Base-by-base conservation (phyloP, 345 rosid genomes). In the Murraya koenigii region DNA sequence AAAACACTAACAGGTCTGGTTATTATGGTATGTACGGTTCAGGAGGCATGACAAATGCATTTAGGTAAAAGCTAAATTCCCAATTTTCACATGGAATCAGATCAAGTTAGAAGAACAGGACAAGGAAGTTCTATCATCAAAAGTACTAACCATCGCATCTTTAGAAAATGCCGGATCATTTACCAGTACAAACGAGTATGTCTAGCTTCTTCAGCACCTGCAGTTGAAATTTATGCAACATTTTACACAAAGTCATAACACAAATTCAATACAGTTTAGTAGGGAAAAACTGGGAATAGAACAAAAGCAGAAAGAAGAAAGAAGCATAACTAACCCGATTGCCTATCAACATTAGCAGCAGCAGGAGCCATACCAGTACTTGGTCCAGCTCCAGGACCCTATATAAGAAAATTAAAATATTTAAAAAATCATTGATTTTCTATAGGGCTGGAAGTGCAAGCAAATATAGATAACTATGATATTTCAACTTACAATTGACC, bases 371-470 rank as follows among this genome's bases (percentile, higher is more conserved):
- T 69, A 59, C 90, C 93, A 33, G 90, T 87, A 81, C 94, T 94
- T 71, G 93, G 97, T 81, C 97, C 97, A 77, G 88, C 90, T 69
- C 88, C 93, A 80, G 87, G 74, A 59, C 88, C 97, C 98, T 96
- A 81, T 56, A 72, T 30, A 81, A 35, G 9, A 33, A 70, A 73
- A 38, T 25, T 66, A 63, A 30, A 54, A 55, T 56, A 28, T 39
- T 64, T 8, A 7, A 47, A 67, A 10, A 4, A 7, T 58, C 33
- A 74, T n/a, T 7, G 60, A 58, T 30, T 56, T 39, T 60, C 14
- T 35, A 65, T 7, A 49, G 25, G 32, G n/a, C n/a, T 38, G 8
- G 11, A 41, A 67, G 66, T 54, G 76, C 74, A 39, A 19, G 59
- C 30, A 60, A 71, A 52, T 7, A 76, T 49, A 79, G 72, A 39